Percentiles rank a stretch among this genome's conserved stretches.
Conservation (phyloP, 106 monocot genomes). For the Dendrobium nobile region DNA sequence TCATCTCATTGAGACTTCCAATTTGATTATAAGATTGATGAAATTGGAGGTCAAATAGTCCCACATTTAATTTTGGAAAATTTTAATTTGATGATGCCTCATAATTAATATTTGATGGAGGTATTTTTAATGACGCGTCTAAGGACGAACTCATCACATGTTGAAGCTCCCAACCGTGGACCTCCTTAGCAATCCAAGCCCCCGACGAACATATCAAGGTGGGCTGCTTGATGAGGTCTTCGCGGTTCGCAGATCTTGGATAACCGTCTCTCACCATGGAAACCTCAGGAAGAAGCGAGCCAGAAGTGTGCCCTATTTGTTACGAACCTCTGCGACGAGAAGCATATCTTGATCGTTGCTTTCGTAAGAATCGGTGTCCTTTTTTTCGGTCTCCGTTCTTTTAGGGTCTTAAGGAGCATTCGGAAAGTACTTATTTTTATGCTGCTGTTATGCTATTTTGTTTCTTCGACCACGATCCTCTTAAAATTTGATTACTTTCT, state of each 20-base stretch:
- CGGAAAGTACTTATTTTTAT: background rate
- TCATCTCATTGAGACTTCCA: no score
- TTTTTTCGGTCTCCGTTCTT: background rate
- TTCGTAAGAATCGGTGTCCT: slow-evolving; percentile 18
- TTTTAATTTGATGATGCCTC: no score
- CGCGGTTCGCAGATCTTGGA: background rate
- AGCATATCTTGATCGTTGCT: slow-evolving; percentile 38
- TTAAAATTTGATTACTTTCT: background rate
- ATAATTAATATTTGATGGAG: no score
- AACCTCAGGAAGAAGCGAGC: background rate
- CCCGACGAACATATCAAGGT: no score
- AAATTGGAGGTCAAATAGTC: no score
- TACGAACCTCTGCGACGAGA: slow-evolving; percentile 18
- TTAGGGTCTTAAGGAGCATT: background rate
- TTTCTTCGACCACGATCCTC: background rate
- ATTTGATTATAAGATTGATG: no score
- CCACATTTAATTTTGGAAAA: no score
- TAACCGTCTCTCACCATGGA: background rate
- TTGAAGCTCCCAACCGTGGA: no score
- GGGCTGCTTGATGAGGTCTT: no score
- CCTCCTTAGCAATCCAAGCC: no score
- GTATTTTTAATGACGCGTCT: no score
- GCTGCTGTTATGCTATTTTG: background rate
- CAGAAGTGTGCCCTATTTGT: slow-evolving; percentile 27
- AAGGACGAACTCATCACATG: no score